These are phyloP conservation scores for Raddia distichophylla DNA, from an alignment of 176 grass and related monocot genomes.

Conservation along the genomic window DNA sequence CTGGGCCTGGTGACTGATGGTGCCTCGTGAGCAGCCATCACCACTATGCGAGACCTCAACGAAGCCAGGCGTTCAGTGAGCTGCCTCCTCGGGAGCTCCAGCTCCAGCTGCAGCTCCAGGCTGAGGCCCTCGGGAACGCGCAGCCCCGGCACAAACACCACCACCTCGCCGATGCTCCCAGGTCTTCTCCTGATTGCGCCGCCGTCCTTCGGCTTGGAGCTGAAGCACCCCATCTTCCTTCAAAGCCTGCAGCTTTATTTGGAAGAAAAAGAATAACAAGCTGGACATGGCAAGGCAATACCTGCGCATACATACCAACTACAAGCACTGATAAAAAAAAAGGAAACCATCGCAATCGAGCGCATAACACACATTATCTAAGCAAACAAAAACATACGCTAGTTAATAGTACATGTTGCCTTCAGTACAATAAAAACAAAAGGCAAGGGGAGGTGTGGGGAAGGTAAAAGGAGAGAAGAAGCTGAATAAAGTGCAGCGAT, in stretches of 20 bases:
- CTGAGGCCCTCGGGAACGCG: slow-evolving; percentile 49
- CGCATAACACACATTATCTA: no score
- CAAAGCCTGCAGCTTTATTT: slow-evolving; percentile 16
- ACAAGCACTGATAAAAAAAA: slow-evolving; percentile 6
- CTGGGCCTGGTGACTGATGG: slow-evolving; percentile 54
- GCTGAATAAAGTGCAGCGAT: slow-evolving; percentile 14
- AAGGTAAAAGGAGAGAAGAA: slow-evolving; percentile 14
- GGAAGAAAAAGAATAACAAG: background rate
- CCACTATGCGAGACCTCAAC: slow-evolving; percentile 49
- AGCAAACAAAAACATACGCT: no score
- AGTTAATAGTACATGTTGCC: background rate
- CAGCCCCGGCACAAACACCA: slow-evolving; percentile 72
- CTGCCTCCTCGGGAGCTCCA: slow-evolving; percentile 43
- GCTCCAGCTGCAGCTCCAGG: slow-evolving; percentile 56
- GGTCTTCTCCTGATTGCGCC: slow-evolving; percentile 51
- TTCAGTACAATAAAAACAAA: slow-evolving; percentile 10
- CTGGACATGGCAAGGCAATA: slow-evolving; percentile 1
- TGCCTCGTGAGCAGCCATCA: slow-evolving; percentile 71
- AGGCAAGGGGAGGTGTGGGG: background rate
- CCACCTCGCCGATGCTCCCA: slow-evolving; percentile 81
- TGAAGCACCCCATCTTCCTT: slow-evolving; percentile 71
- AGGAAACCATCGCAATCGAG: no score
- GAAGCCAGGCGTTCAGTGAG: slow-evolving; percentile 54
- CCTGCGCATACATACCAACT: background rate
- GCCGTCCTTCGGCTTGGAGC: slow-evolving; percentile 57